A percentile compares a stretch with the other conserved stretches of the same genome.
Conservation (phyloP, 2,329 filamentous ascomycete genomes). For the Oidium heveae region DNA sequence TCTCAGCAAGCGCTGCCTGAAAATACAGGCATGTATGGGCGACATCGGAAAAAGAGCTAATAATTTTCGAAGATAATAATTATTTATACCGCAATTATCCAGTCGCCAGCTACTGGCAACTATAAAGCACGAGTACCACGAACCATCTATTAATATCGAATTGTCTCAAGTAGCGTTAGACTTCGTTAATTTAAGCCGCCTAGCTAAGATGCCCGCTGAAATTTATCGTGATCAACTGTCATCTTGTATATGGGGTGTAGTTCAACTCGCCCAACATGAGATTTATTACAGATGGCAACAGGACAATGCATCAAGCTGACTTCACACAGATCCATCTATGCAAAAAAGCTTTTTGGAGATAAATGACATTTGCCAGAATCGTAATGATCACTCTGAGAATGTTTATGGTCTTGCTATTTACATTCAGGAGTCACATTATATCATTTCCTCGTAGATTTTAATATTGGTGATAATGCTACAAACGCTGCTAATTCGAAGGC, state of each 20-base stretch:
- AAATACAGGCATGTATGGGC: neutral
- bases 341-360: too few relatives aligned
- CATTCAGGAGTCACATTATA: too few relatives aligned
- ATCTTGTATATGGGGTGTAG: neutral
- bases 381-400: too few relatives aligned
- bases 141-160: neutral
- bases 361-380: too few relatives aligned
- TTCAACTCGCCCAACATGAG: neutral
- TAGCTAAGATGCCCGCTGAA: neutral
- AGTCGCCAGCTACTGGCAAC: neutral
- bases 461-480: too few relatives aligned
- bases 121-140: neutral
- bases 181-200: neutral
- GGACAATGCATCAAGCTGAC: neutral
- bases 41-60: neutral
- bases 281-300: neutral
- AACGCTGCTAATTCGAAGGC: neutral
- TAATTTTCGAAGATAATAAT: neutral
- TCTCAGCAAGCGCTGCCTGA: too few relatives aligned
- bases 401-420: too few relatives aligned
- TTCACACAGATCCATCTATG: too few relatives aligned
- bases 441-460: too few relatives aligned
- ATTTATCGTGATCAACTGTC: neutral
- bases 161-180: neutral
- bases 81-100: neutral